phyloP scores from a whole-genome alignment of 75 land plant species.

The Pinus albicaulis region DNA sequence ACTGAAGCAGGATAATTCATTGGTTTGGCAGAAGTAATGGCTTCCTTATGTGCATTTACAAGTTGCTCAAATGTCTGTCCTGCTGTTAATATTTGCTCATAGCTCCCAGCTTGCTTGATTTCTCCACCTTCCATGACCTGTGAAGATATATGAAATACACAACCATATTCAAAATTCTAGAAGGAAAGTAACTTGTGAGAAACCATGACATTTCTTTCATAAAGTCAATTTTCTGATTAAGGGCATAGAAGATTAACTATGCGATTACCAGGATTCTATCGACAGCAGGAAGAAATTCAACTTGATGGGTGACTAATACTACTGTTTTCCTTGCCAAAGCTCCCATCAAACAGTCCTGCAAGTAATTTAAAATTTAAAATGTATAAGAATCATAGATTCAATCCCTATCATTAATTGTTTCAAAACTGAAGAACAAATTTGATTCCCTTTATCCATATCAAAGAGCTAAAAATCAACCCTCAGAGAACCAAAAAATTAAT shows the following conservation, averaged over 20 bases:
- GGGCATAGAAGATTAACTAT: neutral
- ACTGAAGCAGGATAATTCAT: neutral
- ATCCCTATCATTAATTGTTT: too few relatives aligned
- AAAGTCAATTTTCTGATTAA: neutral
- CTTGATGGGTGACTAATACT: constrained; percentile 81
- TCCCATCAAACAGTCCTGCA: constrained; percentile 79
- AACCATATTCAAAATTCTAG: neutral
- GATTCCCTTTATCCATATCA: constrained; percentile 18
- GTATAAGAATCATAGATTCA: neutral
- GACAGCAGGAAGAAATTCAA: constrained; percentile 62
- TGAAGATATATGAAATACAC: neutral
- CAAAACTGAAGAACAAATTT: too few relatives aligned
- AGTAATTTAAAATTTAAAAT: neutral
- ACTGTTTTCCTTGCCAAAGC: constrained; percentile 62
- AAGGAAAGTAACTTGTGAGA: neutral
- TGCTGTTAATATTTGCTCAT: constrained; percentile 44
- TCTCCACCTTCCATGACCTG: constrained; percentile 71
- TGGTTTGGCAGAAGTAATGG: constrained; percentile 24
- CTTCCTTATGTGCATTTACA: constrained; percentile 58
- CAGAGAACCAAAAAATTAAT: neutral
- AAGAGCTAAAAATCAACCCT: neutral
- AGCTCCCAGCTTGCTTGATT: constrained; percentile 55
- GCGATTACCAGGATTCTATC: constrained; percentile 60
- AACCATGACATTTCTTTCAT: neutral
- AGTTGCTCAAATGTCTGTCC: constrained; percentile 68